Evolutionary conservation across 768 basidiomycete species (phyloP).

Genomic region (Mycena galopus): DNA sequence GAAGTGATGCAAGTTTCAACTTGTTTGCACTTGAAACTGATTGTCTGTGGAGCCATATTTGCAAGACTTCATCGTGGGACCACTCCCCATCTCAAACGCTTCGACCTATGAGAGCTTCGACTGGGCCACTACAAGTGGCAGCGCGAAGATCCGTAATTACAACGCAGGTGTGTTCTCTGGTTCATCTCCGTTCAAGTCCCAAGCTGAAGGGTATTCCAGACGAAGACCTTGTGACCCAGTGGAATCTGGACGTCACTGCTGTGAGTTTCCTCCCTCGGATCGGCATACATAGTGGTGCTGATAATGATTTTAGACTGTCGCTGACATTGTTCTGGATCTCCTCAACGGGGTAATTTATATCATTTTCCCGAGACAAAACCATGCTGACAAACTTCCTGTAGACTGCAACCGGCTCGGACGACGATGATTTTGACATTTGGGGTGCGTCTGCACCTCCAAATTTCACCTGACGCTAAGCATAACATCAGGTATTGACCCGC

Average conservation of each 20-base stretch:
- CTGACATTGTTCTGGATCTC: constrained; percentile 40
- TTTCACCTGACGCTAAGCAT: not conserved
- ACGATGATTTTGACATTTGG: constrained; percentile 40
- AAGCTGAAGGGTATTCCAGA: constrained; percentile 15
- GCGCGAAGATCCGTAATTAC: constrained; percentile 36
- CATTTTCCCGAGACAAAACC: not conserved
- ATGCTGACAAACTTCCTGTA: not conserved
- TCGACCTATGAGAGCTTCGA: constrained; percentile 36
- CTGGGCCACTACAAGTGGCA: constrained; percentile 39
- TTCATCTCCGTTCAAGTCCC: not conserved
- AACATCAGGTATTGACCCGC: constrained; percentile 33
- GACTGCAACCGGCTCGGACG: constrained; percentile 38
- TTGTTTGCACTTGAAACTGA: not conserved
- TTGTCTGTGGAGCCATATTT: constrained; percentile 23
- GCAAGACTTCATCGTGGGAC: constrained; percentile 38
- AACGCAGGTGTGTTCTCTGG: constrained; percentile 29
- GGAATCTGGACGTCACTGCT: constrained; percentile 30
- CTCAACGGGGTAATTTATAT: constrained; percentile 33
- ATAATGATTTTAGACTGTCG: constrained; percentile 31
- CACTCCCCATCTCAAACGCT: constrained; percentile 36
- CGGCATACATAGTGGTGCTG: not conserved
- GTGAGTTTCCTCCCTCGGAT: constrained; percentile 14
- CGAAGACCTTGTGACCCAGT: constrained; percentile 16
- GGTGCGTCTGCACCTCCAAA: constrained; percentile 7
- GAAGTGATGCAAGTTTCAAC: constrained; percentile 16